Conservation (phyloP, 306 rosid genomes). For the Dalbergia cochinchinensis region DNA sequence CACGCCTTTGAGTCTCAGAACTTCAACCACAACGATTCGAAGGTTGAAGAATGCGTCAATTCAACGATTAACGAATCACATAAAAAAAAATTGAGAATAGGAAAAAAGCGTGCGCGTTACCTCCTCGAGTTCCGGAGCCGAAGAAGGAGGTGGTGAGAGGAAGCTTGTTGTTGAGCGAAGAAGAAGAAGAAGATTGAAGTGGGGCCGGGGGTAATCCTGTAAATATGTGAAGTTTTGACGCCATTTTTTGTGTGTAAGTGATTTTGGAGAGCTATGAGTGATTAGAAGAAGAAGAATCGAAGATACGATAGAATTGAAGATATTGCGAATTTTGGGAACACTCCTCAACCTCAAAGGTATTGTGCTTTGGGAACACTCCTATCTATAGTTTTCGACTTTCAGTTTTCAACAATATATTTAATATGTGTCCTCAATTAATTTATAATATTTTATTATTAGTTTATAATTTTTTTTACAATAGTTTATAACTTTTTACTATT, state of each 20-base stretch:
- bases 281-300: neutral
- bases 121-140: slow-evolving; percentile 61
- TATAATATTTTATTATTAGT: no score
- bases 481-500: no score
- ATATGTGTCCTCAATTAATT: no score
- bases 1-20: slow-evolving; percentile 56
- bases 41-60: neutral
- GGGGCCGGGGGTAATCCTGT: slow-evolving; percentile 63
- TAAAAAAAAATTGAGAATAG: neutral
- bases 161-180: slow-evolving; percentile 62
- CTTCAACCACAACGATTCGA: slow-evolving; percentile 32
- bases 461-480: no score
- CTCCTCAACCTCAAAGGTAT: slow-evolving; percentile 18
- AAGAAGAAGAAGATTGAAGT: slow-evolving; percentile 61
- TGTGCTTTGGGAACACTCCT: no score
- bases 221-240: slow-evolving; percentile 69
- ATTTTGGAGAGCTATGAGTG: slow-evolving; percentile 19
- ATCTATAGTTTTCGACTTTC: no score
- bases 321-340: slow-evolving; percentile 36
- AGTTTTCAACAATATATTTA: no score
- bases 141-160: slow-evolving; percentile 71
- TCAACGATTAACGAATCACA: neutral
- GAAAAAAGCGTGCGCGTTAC: slow-evolving; percentile 23
- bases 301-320: slow-evolving; percentile 46
- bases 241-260: slow-evolving; percentile 50